These are phyloP conservation scores for Penicillium hordei DNA, from an alignment of 2,329 filamentous ascomycete genomes.

Conservation along the genomic window DNA sequence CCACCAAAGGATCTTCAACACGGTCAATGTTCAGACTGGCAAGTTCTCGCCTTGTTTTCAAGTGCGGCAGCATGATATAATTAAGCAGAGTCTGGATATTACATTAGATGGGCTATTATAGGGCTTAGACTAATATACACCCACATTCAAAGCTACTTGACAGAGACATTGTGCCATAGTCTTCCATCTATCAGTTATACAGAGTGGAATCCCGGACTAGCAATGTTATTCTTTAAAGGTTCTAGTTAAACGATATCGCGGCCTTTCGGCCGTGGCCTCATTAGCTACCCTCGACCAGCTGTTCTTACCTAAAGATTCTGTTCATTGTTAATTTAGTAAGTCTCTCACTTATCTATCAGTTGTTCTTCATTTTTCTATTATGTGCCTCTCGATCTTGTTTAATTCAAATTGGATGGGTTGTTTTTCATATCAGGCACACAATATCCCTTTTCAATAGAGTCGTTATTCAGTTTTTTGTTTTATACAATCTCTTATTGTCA, in stretches of 20 bases:
- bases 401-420: not conserved
- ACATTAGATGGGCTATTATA: not conserved
- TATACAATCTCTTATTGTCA: not conserved
- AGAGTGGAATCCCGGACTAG: not conserved
- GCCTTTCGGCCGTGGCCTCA: not conserved
- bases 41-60: not conserved
- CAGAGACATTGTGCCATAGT: not conserved
- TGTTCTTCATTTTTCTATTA: not conserved
- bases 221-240: not conserved
- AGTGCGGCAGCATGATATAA: not conserved
- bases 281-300: not conserved
- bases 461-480: no score
- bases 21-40: slow-evolving; percentile 1
- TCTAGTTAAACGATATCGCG: not conserved
- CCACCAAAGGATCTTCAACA: not conserved
- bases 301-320: not conserved
- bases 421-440: not conserved
- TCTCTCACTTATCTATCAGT: not conserved
- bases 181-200: no score
- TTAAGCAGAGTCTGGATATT: not conserved
- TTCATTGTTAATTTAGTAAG: not conserved
- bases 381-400: not conserved
- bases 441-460: not conserved
- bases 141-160: not conserved
- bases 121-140: not conserved